These are phyloP conservation scores for Hygrophila difformis DNA, from an alignment of 257 asterid genomes.

Conservation along the genomic window DNA sequence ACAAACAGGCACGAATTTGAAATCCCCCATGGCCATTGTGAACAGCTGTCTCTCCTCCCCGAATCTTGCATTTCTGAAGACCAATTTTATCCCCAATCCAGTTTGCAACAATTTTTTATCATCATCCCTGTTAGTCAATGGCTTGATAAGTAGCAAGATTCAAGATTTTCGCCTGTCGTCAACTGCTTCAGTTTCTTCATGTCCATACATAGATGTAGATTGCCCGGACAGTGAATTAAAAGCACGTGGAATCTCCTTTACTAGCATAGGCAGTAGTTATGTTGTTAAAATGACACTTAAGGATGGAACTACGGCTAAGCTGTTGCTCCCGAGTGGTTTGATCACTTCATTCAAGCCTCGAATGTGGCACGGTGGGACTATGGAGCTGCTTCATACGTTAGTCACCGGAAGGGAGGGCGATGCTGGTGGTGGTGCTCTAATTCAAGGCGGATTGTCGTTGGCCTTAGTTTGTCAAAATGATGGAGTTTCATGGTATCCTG, in stretches of 20 bases:
- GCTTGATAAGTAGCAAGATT: no score
- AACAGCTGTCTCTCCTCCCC: no score
- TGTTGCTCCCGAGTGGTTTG: conserved; percentile 75
- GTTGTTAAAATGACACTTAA: conserved; percentile 48
- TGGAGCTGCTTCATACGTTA: conserved; percentile 59
- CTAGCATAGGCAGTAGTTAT: conserved; percentile 34
- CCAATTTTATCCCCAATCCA: no score
- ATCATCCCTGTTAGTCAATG: no score
- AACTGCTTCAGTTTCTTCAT: no score
- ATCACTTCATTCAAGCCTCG: conserved; percentile 66
- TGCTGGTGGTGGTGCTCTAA: conserved; percentile 18
- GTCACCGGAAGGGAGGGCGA: conserved; percentile 29
- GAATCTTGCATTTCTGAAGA: no score
- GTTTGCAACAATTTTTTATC: no score
- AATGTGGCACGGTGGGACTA: conserved; percentile 75
- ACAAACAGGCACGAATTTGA: no score
- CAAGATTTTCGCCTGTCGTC: no score
- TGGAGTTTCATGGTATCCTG: conserved; percentile 43
- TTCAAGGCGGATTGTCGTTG: conserved; percentile 65
- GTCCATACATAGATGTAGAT: no score
- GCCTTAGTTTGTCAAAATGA: conserved; percentile 26
- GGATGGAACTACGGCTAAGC: conserved; percentile 44
- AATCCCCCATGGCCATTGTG: no score
- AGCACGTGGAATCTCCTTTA: conserved; percentile 38
- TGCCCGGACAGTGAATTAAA: conserved; percentile 34